These are phyloP conservation scores for Ophiognomonia clavigignenti-juglandacearum DNA, from an alignment of 2,329 filamentous ascomycete species.

Conservation along the genomic window DNA sequence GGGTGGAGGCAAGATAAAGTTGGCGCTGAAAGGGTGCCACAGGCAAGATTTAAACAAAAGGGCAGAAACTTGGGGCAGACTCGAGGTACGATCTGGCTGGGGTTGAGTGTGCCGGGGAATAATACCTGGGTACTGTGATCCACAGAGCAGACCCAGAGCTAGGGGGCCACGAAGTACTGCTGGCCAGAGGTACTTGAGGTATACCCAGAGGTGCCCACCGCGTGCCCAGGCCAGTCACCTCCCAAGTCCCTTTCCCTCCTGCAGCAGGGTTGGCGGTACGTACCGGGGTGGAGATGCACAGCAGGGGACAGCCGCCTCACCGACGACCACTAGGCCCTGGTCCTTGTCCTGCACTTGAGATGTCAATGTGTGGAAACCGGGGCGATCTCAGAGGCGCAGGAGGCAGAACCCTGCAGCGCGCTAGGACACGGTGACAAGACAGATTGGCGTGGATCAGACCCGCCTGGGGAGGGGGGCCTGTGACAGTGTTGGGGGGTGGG, in stretches of 20 bases:
- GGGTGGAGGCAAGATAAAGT: constrained; percentile 4
- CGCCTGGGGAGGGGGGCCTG: constrained; percentile 5
- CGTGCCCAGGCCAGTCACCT: neutral
- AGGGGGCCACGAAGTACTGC: neutral
- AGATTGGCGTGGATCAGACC: constrained; percentile 13
- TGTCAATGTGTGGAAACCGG: constrained; percentile 16
- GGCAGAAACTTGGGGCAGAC: constrained; percentile 11
- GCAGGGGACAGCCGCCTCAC: constrained; percentile 14
- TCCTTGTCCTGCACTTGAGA: constrained; percentile 12
- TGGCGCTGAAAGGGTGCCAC: constrained; percentile 11
- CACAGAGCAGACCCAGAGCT: neutral
- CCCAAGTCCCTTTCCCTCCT: neutral
- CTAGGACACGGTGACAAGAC: constrained; percentile 15
- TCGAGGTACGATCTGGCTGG: constrained; percentile 15
- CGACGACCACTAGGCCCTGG: constrained; percentile 6
- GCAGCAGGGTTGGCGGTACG: neutral
- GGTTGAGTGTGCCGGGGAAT: constrained; percentile 6
- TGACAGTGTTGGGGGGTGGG: neutral
- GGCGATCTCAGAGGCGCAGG: constrained; percentile 16
- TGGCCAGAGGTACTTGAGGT: constrained; percentile 1
- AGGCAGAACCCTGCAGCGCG: constrained; percentile 11
- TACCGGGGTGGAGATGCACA: neutral
- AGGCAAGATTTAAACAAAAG: constrained; percentile 14
- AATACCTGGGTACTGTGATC: too few relatives aligned
- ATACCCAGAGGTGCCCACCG: neutral